Percentiles rank a stretch among this genome's conserved stretches.
Conservation (phyloP, 768 basidiomycete genomes). For the Collybiopsis confluens region DNA sequence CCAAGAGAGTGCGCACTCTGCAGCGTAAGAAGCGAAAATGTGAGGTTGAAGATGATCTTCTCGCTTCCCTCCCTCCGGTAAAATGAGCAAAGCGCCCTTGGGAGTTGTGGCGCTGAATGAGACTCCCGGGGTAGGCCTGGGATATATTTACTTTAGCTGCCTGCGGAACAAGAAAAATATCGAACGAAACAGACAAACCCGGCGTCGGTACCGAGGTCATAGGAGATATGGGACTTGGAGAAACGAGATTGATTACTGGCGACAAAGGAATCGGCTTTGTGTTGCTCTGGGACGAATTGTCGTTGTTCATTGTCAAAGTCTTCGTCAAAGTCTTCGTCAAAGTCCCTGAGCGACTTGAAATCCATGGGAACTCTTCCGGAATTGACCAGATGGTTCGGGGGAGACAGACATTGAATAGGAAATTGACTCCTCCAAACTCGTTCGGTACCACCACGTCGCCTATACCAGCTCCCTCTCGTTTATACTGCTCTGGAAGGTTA, state of each 20-base stretch:
- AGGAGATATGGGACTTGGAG: too few species aligned
- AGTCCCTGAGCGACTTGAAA: constrained; percentile 14
- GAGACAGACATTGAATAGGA: constrained; percentile 26
- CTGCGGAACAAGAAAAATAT: not conserved
- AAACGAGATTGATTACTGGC: not conserved
- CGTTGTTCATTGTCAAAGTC: not conserved
- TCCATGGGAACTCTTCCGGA: constrained; percentile 19
- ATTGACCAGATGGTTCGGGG: constrained; percentile 16
- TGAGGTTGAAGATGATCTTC: not conserved
- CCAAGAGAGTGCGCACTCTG: not conserved
- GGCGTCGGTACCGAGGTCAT: too few species aligned
- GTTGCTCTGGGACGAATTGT: not conserved
- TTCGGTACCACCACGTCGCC: constrained; percentile 27
- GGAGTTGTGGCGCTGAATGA: too few species aligned
- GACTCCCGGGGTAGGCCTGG: too few species aligned
- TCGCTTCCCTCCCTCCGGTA: not conserved
- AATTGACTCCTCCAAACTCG: constrained; percentile 22
- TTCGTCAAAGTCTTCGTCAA: too few species aligned
- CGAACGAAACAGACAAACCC: not conserved
- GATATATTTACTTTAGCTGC: not conserved
- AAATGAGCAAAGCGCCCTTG: not conserved
- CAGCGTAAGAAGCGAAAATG: not conserved
- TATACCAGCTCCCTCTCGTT: constrained; percentile 18
- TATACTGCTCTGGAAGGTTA: constrained; percentile 11
- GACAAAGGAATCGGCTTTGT: not conserved